Percentiles rank a stretch among this genome's conserved stretches.
These are phyloP conservation scores for Calycina marina DNA, from an alignment of 2,329 filamentous ascomycete species.

Conservation along the genomic window DNA sequence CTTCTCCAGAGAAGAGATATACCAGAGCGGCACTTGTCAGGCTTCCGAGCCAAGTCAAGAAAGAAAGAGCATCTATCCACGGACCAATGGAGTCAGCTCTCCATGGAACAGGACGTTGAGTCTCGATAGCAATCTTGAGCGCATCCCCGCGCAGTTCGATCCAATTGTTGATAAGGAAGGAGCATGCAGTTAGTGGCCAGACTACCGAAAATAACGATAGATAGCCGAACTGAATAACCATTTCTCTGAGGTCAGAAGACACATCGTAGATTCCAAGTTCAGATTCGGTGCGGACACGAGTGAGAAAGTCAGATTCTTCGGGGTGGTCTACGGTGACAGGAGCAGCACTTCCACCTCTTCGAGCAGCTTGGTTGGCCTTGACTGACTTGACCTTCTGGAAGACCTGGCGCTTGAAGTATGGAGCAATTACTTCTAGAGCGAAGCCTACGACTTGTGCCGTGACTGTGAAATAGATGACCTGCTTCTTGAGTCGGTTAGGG, in stretches of 20 bases:
- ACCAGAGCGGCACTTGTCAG: constrained; percentile 78
- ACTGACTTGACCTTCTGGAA: constrained; percentile 69
- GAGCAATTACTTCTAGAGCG: constrained; percentile 69
- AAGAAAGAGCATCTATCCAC: constrained; percentile 73
- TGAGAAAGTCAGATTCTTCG: constrained; percentile 69
- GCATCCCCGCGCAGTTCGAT: constrained; percentile 86
- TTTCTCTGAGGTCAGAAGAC: constrained; percentile 79
- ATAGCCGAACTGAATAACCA: constrained; percentile 80
- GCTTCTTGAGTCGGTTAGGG: constrained; percentile 66
- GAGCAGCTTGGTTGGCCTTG: constrained; percentile 43
- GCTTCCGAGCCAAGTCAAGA: constrained; percentile 88
- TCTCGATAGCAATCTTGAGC: constrained; percentile 82
- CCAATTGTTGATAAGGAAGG: constrained; percentile 93
- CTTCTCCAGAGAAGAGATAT: constrained; percentile 68
- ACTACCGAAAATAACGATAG: constrained; percentile 82
- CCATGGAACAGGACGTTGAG: constrained; percentile 79
- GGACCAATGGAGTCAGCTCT: constrained; percentile 88
- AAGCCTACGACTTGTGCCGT: constrained; percentile 87
- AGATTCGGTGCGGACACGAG: constrained; percentile 69
- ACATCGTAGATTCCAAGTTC: constrained; percentile 79
- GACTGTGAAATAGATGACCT: constrained; percentile 92
- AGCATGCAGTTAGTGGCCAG: constrained; percentile 84
- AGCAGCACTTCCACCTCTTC: constrained; percentile 28
- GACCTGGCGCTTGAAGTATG: constrained; percentile 66
- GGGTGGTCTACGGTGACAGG: constrained; percentile 46